Conservation (phyloP, 1,284 basidiomycete species). For the Tylopilus sp. region DNA sequence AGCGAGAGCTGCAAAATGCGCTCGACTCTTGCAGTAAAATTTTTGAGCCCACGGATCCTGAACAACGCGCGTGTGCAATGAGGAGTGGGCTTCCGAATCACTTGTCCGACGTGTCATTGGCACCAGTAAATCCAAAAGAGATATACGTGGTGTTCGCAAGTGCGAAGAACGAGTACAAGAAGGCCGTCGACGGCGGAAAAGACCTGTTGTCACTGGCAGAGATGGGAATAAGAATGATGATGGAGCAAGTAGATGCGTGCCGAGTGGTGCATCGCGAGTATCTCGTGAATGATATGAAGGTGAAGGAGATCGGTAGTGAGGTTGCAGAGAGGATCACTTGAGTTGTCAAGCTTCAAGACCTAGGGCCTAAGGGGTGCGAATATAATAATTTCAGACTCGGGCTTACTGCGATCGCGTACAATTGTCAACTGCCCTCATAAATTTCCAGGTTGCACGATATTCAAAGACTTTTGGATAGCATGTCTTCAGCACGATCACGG, state of each 20-base stretch:
- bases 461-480: too few species aligned
- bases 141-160: slow-evolving; percentile 44
- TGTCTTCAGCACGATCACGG: too few species aligned
- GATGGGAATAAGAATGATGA: slow-evolving; percentile 53
- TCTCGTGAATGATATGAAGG: slow-evolving; percentile 63
- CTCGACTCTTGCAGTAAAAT: slow-evolving; percentile 70
- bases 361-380: too few species aligned
- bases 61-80: slow-evolving; percentile 49
- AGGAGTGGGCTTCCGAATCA: slow-evolving; percentile 31
- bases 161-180: too few species aligned
- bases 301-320: slow-evolving; percentile 61
- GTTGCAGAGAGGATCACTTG: slow-evolving; percentile 34
- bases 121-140: slow-evolving; percentile 56
- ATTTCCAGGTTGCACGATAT: too few species aligned
- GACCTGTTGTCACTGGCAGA: not conserved
- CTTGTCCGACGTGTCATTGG: slow-evolving; percentile 58
- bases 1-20: slow-evolving; percentile 74
- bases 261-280: slow-evolving; percentile 42
- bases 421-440: too few species aligned
- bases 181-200: not conserved
- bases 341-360: too few species aligned
- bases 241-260: slow-evolving; percentile 65
- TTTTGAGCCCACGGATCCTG: slow-evolving; percentile 67
- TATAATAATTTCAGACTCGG: too few species aligned
- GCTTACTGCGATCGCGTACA: too few species aligned